Evolutionary conservation across 1,284 basidiomycete genomes (phyloP).

Genomic region (Anthracocystis setariae): DNA sequence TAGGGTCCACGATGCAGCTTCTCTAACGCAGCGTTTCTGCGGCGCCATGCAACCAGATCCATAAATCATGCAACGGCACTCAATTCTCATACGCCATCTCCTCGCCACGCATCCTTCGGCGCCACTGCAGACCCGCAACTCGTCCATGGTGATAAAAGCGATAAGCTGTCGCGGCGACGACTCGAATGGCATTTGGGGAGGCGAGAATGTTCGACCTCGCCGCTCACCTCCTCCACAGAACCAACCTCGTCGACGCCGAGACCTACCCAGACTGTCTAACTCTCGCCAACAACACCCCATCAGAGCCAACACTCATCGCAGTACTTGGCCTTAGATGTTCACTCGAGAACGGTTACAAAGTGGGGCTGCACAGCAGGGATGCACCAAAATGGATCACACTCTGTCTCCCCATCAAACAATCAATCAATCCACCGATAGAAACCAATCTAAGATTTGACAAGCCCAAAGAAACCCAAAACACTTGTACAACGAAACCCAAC

Average conservation of each 20-base stretch:
- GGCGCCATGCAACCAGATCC: too few relatives aligned
- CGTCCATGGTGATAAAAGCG: conserved; percentile 51
- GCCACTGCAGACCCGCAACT: too few relatives aligned
- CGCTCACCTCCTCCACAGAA: conserved; percentile 69
- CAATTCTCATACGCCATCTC: too few relatives aligned
- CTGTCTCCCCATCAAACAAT: background rate
- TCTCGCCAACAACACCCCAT: conserved; percentile 67
- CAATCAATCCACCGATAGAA: too few relatives aligned
- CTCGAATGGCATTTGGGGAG: conserved; percentile 70
- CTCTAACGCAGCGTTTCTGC: too few relatives aligned
- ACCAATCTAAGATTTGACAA: too few relatives aligned
- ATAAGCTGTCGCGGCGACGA: conserved; percentile 61
- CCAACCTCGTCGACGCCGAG: conserved; percentile 69
- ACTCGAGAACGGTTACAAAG: conserved; percentile 65
- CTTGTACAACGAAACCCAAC: too few relatives aligned
- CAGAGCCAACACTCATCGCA: conserved; percentile 69
- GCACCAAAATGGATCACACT: too few relatives aligned
- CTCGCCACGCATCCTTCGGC: too few relatives aligned
- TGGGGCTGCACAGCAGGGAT: conserved; percentile 51
- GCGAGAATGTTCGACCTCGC: conserved; percentile 69
- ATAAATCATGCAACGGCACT: too few relatives aligned
- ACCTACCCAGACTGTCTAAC: conserved; percentile 64
- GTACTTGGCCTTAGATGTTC: conserved; percentile 69
- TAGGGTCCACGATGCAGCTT: too few relatives aligned
- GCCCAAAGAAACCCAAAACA: too few relatives aligned